These are phyloP conservation scores for Suaeda aralocaspica DNA, from an alignment of 148 eudicot genomes.

Conservation along the genomic window DNA sequence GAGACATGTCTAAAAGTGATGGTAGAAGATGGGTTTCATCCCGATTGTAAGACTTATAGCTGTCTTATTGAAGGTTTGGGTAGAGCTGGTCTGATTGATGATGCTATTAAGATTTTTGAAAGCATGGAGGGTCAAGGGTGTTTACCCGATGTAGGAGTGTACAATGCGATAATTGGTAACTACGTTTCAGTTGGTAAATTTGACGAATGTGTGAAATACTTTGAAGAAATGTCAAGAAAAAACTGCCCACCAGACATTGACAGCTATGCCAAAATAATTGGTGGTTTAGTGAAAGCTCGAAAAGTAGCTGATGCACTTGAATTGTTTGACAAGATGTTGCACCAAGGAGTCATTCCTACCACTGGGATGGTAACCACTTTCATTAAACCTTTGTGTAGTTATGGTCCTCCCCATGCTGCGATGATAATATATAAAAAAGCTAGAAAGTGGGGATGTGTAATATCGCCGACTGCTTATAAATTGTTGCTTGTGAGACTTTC, in stretches of 20 bases:
- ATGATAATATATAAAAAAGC: conserved; percentile 75
- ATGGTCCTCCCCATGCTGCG: conserved; percentile 95
- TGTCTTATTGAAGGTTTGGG: conserved; percentile 75
- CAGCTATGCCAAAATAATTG: conserved; percentile 50
- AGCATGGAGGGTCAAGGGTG: conserved; percentile 47
- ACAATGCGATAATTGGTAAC: conserved; percentile 69
- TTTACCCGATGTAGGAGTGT: conserved; percentile 44
- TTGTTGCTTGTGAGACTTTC: conserved; percentile 76
- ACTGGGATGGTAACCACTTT: conserved; percentile 69
- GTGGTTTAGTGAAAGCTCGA: conserved; percentile 52
- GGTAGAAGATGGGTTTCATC: conserved; percentile 66
- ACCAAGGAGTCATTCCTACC: conserved; percentile 53
- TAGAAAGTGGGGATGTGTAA: conserved; percentile 49
- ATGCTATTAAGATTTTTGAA: conserved; percentile 59
- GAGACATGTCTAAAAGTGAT: conserved; percentile 58
- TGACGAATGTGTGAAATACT: conserved; percentile 58
- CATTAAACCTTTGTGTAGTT: conserved; percentile 68
- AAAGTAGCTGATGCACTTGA: conserved; percentile 94
- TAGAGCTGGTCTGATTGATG: conserved; percentile 62
- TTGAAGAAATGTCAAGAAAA: conserved; percentile 46
- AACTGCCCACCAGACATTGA: conserved; percentile 52
- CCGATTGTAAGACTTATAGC: conserved; percentile 63
- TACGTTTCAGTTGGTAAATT: conserved; percentile 47
- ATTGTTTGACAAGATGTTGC: conserved; percentile 70
- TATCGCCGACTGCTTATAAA: conserved; percentile 73